Evolutionary conservation across 352 stramenopile genomes (phyloP), one percentile per base, ranked within the genome.

Genomic region (Thalassiosira hispida): DNA sequence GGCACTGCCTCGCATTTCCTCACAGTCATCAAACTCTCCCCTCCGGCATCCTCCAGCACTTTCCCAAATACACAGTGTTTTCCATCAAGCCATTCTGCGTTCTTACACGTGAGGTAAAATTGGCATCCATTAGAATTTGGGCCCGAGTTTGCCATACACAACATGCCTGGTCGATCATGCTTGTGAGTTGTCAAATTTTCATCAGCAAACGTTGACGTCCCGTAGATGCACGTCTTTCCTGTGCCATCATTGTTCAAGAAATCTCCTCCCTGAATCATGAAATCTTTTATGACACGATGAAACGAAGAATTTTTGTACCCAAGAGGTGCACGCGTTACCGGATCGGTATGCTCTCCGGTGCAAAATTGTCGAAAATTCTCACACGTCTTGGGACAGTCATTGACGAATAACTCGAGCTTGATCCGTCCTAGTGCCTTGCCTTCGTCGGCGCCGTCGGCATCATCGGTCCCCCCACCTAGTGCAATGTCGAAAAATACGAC

Each of bases 281-380:
- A 99, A 40, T 96, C 96, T 46, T 97, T 97, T 59, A 99, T 97
- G 29, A 99, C 93, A 3, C 97, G 93, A 84, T 99, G 97, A 86
- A 99, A 98, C 0, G 86, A 92, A 25, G 90, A 98, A 61, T 96
- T 96, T 91, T 99, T 99, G 94, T 99, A 99, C 8, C 88, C 88
- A 2, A 84, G 79, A 3, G 84, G 84, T 63, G 83, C 71, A 46
- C 76, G 49, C 61, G 91, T 82, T 79, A 95, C 90, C 14, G 79
- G 72, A 72, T 79, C 69, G 3, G 94, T 95, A 87, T 97, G 97
- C 83, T 98, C 96, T 29, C 96, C 97, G n/a, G 96, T 98, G 87
- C 96, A 98, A 46, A 99, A 97, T 84, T 98, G 95, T 61, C 96
- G 89, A 83, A 98, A 99, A 85, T 99, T 99, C 87, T 98, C 96